Conservation (phyloP, 2,329 filamentous ascomycete genomes). For the Talaromyces pinophilus region DNA sequence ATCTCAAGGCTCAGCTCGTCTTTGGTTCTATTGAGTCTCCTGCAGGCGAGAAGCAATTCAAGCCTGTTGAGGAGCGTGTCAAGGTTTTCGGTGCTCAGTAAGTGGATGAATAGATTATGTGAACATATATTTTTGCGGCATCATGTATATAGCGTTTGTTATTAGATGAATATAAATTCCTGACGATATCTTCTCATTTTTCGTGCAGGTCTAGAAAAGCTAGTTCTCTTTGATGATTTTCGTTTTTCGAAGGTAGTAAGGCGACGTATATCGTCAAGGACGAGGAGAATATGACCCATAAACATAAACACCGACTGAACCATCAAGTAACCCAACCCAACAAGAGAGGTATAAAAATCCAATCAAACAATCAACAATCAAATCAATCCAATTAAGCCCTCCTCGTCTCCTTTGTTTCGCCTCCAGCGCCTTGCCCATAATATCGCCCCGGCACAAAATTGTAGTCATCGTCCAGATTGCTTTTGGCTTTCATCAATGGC, state of each 20-base stretch:
- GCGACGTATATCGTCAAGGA: not conserved
- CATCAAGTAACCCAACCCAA: not conserved
- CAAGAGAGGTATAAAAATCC: slow-evolving; percentile 4
- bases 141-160: slow-evolving; percentile 15
- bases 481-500: slow-evolving; percentile 28
- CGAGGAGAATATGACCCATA: not conserved
- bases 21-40: slow-evolving; percentile 65
- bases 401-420: not conserved
- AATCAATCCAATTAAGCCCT: not conserved
- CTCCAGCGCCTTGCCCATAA: slow-evolving; percentile 17
- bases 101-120: not conserved
- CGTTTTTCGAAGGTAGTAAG: not conserved
- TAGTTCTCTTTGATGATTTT: slow-evolving; percentile 7
- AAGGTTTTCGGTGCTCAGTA: slow-evolving; percentile 49
- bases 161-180: slow-evolving; percentile 2
- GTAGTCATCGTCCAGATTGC: slow-evolving; percentile 26
- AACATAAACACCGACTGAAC: not conserved
- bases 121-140: not conserved
- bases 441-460: slow-evolving; percentile 24
- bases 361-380: not conserved
- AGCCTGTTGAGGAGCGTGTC: slow-evolving; percentile 65
- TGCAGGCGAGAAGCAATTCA: slow-evolving; percentile 64
- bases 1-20: slow-evolving; percentile 78
- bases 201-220: not conserved
- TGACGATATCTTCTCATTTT: not conserved